phyloP scores from a whole-genome alignment of 1,284 basidiomycete species.

The Cystobasidiaceae sp. region DNA sequence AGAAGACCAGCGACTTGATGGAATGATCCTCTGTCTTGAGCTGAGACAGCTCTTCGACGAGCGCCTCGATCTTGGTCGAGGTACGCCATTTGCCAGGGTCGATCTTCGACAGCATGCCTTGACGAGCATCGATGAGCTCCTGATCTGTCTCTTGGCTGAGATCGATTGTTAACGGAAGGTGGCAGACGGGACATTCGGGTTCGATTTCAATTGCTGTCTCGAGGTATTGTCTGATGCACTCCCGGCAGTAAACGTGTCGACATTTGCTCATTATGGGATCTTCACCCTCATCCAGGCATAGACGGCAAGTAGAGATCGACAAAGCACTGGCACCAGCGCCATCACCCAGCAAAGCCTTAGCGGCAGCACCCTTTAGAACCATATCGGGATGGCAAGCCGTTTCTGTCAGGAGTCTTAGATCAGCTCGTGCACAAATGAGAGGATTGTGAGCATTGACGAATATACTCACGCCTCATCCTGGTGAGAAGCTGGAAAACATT shows the following conservation, averaged over 20 bases:
- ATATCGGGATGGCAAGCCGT: constrained; percentile 66
- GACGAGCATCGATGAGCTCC: constrained; percentile 61
- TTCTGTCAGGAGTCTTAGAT: constrained; percentile 27
- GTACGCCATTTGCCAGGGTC: constrained; percentile 87
- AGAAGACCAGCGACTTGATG: constrained; percentile 94
- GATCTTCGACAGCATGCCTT: constrained; percentile 88
- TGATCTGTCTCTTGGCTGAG: constrained; percentile 89
- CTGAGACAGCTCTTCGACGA: constrained; percentile 87
- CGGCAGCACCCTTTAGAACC: constrained; percentile 80
- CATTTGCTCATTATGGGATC: constrained; percentile 94
- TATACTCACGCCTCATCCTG: constrained; percentile 90
- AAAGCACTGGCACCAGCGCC: constrained; percentile 64
- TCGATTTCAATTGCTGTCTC: constrained; percentile 66
- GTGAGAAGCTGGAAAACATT: constrained; percentile 72
- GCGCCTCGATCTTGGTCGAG: constrained; percentile 93
- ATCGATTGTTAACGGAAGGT: constrained; percentile 87
- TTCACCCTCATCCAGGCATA: constrained; percentile 97
- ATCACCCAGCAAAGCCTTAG: constrained; percentile 52
- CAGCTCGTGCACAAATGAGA: not conserved
- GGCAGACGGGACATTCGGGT: constrained; percentile 94
- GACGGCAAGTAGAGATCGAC: constrained; percentile 58
- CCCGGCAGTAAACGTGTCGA: constrained; percentile 71
- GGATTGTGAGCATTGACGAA: no score
- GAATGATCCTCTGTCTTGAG: constrained; percentile 78
- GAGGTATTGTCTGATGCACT: constrained; percentile 92